A percentile compares a stretch with the other conserved stretches of the same genome.
Evolutionary conservation across 2,329 filamentous ascomycete genomes (phyloP).

Genomic region (Hymenoscyphus albidus): DNA sequence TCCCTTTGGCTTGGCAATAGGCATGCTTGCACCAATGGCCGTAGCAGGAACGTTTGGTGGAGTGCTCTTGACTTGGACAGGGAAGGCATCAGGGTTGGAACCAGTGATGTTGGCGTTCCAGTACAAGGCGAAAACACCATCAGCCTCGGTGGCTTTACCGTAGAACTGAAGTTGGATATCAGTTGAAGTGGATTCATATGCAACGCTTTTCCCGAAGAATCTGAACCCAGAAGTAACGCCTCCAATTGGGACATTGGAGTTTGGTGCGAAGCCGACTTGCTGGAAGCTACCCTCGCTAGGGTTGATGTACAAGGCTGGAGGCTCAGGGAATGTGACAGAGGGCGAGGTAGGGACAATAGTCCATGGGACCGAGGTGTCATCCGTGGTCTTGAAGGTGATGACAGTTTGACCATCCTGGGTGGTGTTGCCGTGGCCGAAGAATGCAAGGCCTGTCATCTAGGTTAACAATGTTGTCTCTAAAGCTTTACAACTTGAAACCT

Average conservation of each 20-base stretch:
- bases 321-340: constrained; percentile 23
- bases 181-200: constrained; percentile 28
- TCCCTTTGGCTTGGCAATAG: no score
- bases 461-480: not conserved
- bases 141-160: constrained; percentile 23
- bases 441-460: constrained; percentile 32
- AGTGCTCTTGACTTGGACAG: constrained; percentile 17
- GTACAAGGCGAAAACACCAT: constrained; percentile 26
- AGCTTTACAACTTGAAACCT: constrained; percentile 13
- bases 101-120: constrained; percentile 23
- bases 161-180: constrained; percentile 29
- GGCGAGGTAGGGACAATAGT: constrained; percentile 27
- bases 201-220: constrained; percentile 34
- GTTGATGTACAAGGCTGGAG: constrained; percentile 26
- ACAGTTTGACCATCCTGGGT: constrained; percentile 26
- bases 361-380: constrained; percentile 26
- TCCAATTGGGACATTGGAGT: constrained; percentile 22
- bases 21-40: no score
- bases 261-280: constrained; percentile 31
- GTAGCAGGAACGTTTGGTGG: not conserved
- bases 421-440: constrained; percentile 29
- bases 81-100: constrained; percentile 14
- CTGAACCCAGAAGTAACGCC: constrained; percentile 31
- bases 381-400: constrained; percentile 30
- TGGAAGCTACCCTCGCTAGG: constrained; percentile 24